A percentile compares a stretch with the other conserved stretches of the same genome.
Evolutionary conservation across 1,284 basidiomycete genomes (phyloP).

Genomic region (Irpex sp.): DNA sequence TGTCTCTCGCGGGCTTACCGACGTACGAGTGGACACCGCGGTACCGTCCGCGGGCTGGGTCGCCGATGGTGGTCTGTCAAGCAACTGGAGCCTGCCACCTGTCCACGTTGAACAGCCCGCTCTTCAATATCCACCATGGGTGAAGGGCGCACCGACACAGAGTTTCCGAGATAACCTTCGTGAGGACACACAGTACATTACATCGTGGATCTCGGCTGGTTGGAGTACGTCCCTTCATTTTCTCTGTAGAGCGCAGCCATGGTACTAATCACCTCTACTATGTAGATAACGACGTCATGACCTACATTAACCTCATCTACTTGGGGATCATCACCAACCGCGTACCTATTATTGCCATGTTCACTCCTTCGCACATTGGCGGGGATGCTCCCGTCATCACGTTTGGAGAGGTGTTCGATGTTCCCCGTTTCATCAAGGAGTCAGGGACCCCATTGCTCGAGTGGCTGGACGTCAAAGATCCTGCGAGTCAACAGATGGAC

Average conservation of each 20-base stretch:
- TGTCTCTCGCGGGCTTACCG: conserved; percentile 16
- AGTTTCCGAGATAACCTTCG: conserved; percentile 58
- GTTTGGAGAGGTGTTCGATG: conserved; percentile 42
- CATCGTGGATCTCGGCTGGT: conserved; percentile 65
- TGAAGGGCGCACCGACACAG: conserved; percentile 48
- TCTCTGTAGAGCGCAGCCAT: background rate
- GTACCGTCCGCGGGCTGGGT: conserved; percentile 13
- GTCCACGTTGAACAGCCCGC: background rate
- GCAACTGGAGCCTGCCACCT: background rate
- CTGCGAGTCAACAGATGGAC: conserved; percentile 36
- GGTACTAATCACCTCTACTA: conserved; percentile 6
- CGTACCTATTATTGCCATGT: conserved; percentile 60
- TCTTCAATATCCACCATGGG: conserved; percentile 20
- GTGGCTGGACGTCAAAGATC: conserved; percentile 39
- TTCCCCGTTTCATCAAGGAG: conserved; percentile 32
- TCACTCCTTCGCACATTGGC: conserved; percentile 65
- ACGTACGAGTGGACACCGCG: conserved; percentile 7
- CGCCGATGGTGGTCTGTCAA: background rate
- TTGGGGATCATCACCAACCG: conserved; percentile 61
- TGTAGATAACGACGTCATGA: conserved; percentile 67
- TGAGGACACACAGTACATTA: conserved; percentile 58
- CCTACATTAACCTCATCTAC: conserved; percentile 69
- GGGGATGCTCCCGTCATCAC: conserved; percentile 33
- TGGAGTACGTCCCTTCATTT: conserved; percentile 48
- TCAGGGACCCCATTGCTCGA: conserved; percentile 36